These are phyloP conservation scores for Corynespora cassiicola DNA, from an alignment of 2,329 filamentous ascomycete species.

Conservation along the genomic window DNA sequence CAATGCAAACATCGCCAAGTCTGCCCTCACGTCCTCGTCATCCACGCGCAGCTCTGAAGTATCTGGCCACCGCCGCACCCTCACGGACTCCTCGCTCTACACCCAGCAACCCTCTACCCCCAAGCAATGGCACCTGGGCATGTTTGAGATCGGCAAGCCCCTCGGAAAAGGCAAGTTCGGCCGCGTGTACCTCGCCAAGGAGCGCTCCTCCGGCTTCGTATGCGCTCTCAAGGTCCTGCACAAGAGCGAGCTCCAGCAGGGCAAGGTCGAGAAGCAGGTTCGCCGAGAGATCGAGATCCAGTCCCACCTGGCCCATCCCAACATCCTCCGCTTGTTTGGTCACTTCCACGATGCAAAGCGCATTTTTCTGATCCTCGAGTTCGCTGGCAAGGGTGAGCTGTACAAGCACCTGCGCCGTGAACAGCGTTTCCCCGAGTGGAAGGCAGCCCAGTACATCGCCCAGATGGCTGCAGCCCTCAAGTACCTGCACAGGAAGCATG, in stretches of 20 bases:
- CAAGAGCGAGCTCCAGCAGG: constrained; percentile 81
- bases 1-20: constrained; percentile 60
- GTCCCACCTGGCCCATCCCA: constrained; percentile 83
- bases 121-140: constrained; percentile 80
- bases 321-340: constrained; percentile 82
- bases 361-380: constrained; percentile 87
- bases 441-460: constrained; percentile 84
- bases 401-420: constrained; percentile 86
- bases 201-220: constrained; percentile 79
- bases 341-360: constrained; percentile 91
- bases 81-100: constrained; percentile 57
- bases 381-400: constrained; percentile 82
- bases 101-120: constrained; percentile 42
- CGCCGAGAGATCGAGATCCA: constrained; percentile 90
- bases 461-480: constrained; percentile 90
- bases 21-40: constrained; percentile 72
- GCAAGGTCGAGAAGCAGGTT: constrained; percentile 85
- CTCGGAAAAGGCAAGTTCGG: constrained; percentile 89
- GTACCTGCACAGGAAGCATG: constrained; percentile 94
- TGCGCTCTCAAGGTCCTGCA: constrained; percentile 87
- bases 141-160: constrained; percentile 91
- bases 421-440: constrained; percentile 82
- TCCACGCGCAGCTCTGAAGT: constrained; percentile 51
- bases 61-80: constrained; percentile 47
- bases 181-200: constrained; percentile 82